Evolutionary conservation across 202 grass and related monocot species (phyloP).

Genomic region (Thinopyrum obtusiflorum): DNA sequence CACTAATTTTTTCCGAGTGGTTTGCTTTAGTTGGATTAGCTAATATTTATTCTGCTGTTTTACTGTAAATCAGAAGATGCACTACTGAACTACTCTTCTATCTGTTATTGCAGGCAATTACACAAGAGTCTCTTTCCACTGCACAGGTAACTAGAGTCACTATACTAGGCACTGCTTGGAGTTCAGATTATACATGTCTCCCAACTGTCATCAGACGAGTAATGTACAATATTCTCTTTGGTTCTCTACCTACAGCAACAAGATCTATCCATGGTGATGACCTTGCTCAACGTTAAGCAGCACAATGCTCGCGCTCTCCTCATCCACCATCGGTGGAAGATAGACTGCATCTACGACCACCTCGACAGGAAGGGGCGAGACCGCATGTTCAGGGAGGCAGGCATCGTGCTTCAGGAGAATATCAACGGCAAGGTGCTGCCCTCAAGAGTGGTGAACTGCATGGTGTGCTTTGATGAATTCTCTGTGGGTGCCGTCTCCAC

Average conservation of each 20-base stretch:
- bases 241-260: constrained; percentile 25
- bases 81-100: neutral
- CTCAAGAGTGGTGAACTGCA: constrained; percentile 28
- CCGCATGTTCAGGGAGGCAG: constrained; percentile 51
- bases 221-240: neutral
- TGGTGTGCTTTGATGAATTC: constrained; percentile 61
- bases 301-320: constrained; percentile 59
- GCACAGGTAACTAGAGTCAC: constrained; percentile 35
- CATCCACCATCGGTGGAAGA: constrained; percentile 73
- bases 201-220: neutral
- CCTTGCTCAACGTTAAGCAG: constrained; percentile 56
- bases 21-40: neutral
- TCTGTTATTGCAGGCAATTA: constrained; percentile 43
- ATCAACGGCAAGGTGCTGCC: neutral
- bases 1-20: neutral
- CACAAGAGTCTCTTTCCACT: constrained; percentile 20
- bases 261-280: constrained; percentile 58
- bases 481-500: neutral
- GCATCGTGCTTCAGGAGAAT: constrained; percentile 38
- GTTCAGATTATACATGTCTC: neutral
- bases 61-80: neutral
- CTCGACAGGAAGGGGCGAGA: constrained; percentile 69
- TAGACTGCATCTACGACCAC: constrained; percentile 51
- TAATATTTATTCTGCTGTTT: neutral
- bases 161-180: neutral